phyloP scores from a whole-genome alignment of 805 yeast genomes.

The Candida argentea region DNA sequence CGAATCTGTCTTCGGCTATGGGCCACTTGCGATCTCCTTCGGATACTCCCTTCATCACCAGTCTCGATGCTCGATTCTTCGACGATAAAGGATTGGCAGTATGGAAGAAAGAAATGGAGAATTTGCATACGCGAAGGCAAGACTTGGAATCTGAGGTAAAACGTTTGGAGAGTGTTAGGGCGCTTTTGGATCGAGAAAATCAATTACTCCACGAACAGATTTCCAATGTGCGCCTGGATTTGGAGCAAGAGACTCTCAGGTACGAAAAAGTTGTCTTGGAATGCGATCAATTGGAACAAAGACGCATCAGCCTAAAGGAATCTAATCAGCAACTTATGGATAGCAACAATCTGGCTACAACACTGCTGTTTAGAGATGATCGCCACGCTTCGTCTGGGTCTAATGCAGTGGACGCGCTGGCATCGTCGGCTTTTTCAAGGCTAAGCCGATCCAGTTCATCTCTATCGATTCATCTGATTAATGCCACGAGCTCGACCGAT shows the following conservation, averaged over 20 bases:
- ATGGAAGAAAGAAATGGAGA: slow-evolving; percentile 30
- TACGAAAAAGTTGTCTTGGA: slow-evolving; percentile 40
- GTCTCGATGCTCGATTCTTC: slow-evolving; percentile 7
- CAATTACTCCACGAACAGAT: slow-evolving; percentile 24
- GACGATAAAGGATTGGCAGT: slow-evolving; percentile 23
- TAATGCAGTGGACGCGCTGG: no score
- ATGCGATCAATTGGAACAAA: slow-evolving; percentile 37
- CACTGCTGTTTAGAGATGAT: no score
- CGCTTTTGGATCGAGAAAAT: no score
- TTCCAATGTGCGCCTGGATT: slow-evolving; percentile 29
- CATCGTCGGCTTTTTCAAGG: neutral
- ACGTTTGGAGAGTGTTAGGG: slow-evolving; percentile 19
- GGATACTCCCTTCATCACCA: slow-evolving; percentile 25
- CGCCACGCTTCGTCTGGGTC: no score
- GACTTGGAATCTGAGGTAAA: slow-evolving; percentile 15
- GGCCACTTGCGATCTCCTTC: slow-evolving; percentile 33
- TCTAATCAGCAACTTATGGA: slow-evolving; percentile 15
- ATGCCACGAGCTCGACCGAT: slow-evolving; percentile 7
- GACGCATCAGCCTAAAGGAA: slow-evolving; percentile 34
- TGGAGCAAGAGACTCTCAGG: slow-evolving; percentile 30
- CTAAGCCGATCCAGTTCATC: neutral
- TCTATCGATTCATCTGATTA: neutral
- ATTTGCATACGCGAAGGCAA: slow-evolving; percentile 19
- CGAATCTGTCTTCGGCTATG: slow-evolving; percentile 10
- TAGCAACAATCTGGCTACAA: no score